Base-by-base conservation (phyloP, 2,329 filamentous ascomycete species). In the Aspergillus nomiae region DNA sequence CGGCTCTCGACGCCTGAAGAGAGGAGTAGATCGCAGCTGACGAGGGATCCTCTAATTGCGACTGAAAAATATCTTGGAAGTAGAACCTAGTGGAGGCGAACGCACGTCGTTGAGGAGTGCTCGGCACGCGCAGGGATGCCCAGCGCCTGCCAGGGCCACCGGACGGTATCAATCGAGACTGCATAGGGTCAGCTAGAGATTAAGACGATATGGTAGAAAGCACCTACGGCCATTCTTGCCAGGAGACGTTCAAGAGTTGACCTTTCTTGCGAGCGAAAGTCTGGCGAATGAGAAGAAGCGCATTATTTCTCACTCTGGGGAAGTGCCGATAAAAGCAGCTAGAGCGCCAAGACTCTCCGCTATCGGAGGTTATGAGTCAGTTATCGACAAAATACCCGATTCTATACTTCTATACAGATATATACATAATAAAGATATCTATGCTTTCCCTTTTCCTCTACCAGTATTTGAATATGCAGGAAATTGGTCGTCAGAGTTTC, bases 21-120 rank as follows among this genome's bases (percentile, higher is more conserved):
- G 92, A 89, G 46, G 90, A 88, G 67, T 96, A 87, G 65, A 97
- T 86, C 63, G 92, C 89, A 70, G 91, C 87, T 19, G 92, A 81
- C 5, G 79, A 72, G 2, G 85, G 77, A 66, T 85, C 85, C 63
- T 90, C 84, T 61, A 87, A 82, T 74, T 90, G 86, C 2, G 88
- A 85, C 62, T 87, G 87, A 71, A 91, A 91, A 63, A 84, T 85
- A 73, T 87, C 81, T 66, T 83, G 82, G 34, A 71, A 66, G 53
- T 69, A 65, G 45, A 70, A 63, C 48, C 67, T 65, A 14, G 74
- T 70, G 53, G 74, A 74, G 56, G 73, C 69, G 59, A 76, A 73
- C 4, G 72, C 67, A 56, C 74, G 73, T 56, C 71, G 70, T 61
- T 69, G 70, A 36, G 69, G 62, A 30, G 64, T 69, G 48, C 63